Percentiles rank a stretch among this genome's conserved stretches.
Conservation (phyloP, 352 stramenopile species). For the Pythium diclinum region DNA sequence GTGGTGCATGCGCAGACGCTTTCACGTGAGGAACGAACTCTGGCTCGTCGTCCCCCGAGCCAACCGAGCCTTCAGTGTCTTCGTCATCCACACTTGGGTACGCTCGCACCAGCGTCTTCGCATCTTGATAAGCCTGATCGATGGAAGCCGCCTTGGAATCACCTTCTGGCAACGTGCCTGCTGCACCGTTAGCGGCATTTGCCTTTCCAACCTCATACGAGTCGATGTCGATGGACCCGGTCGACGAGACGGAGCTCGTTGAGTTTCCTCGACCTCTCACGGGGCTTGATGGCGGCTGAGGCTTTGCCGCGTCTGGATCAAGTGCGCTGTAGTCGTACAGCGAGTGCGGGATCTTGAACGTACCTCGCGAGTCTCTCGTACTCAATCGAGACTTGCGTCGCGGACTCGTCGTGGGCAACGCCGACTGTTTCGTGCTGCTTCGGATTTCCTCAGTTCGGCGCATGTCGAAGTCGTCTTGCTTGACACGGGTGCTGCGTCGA, state of each 20-base stretch:
- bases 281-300: slow-evolving; percentile 10
- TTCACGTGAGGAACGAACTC: neutral
- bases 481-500: slow-evolving; percentile 28
- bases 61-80: slow-evolving; percentile 27
- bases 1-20: neutral
- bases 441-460: slow-evolving; percentile 5
- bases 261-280: slow-evolving; percentile 33
- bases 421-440: neutral
- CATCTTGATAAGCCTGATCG: slow-evolving; percentile 5
- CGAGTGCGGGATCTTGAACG: slow-evolving; percentile 32
- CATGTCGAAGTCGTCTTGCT: slow-evolving; percentile 13
- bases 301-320: slow-evolving; percentile 1
- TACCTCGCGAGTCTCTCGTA: slow-evolving; percentile 18
- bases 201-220: slow-evolving; percentile 36
- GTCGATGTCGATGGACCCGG: slow-evolving; percentile 71
- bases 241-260: slow-evolving; percentile 61
- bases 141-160: neutral
- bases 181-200: neutral
- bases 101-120: neutral
- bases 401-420: slow-evolving; percentile 5
- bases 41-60: slow-evolving; percentile 26
- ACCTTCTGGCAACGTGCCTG: neutral
- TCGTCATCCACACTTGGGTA: slow-evolving; percentile 11
- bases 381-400: slow-evolving; percentile 14
- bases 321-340: slow-evolving; percentile 29